Evolutionary conservation across 148 eudicot species (phyloP).

Genomic region (Diospyros kaki): DNA sequence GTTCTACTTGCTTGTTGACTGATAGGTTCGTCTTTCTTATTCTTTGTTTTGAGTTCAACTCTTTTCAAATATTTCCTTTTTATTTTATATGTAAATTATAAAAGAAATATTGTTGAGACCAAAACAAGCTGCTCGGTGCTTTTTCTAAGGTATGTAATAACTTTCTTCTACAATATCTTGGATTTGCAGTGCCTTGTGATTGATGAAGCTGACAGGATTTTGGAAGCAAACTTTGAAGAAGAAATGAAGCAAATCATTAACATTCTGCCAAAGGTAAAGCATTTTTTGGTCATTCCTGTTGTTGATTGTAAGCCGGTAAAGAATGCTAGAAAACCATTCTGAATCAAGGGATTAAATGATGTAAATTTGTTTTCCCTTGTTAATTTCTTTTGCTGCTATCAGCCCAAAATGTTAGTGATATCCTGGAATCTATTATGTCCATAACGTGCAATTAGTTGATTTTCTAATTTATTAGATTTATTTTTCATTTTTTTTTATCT

Average conservation of each 20-base stretch:
- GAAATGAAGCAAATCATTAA: slow-evolving; percentile 88
- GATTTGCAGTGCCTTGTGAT: slow-evolving; percentile 70
- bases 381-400: too few relatives aligned
- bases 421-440: not conserved
- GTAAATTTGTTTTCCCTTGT: not conserved
- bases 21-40: too few relatives aligned
- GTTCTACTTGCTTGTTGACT: too few relatives aligned
- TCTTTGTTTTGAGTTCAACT: too few relatives aligned
- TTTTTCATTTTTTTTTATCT: not conserved
- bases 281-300: not conserved
- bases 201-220: slow-evolving; percentile 95
- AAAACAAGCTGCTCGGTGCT: not conserved
- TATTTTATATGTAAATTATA: not conserved
- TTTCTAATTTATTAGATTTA: not conserved
- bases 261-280: slow-evolving; percentile 74
- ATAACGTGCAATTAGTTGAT: not conserved
- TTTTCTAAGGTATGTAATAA: not conserved
- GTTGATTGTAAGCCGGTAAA: not conserved
- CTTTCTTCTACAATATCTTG: slow-evolving; percentile 3
- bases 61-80: too few relatives aligned
- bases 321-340: not conserved
- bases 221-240: slow-evolving; percentile 94
- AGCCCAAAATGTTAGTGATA: too few relatives aligned
- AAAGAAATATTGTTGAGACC: not conserved
- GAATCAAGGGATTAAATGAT: not conserved